Percentiles rank a stretch among this genome's conserved stretches.
These are phyloP conservation scores for Halophytophthora batemanensis DNA, from an alignment of 352 stramenopile genomes.

Conservation along the genomic window DNA sequence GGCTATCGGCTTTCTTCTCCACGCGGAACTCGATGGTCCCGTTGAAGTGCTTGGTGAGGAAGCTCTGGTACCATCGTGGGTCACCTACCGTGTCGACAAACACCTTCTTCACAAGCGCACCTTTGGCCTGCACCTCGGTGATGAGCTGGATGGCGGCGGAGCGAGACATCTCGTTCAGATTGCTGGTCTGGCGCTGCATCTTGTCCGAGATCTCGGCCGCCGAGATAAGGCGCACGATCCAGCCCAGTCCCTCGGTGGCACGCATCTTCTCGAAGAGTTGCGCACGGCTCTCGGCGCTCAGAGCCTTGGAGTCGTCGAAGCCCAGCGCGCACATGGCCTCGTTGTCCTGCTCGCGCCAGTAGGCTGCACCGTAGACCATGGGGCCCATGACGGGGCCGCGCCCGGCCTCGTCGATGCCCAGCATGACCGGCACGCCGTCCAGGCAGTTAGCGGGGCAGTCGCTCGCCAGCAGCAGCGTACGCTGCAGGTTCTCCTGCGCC, in stretches of 20 bases:
- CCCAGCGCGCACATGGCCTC: slow-evolving; percentile 77
- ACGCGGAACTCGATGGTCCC: slow-evolving; percentile 92
- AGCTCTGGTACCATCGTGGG: slow-evolving; percentile 87
- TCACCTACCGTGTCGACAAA: slow-evolving; percentile 96
- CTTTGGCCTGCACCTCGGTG: slow-evolving; percentile 81
- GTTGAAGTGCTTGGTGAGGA: slow-evolving; percentile 89
- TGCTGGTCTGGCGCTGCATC: slow-evolving; percentile 90
- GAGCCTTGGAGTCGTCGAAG: slow-evolving; percentile 95
- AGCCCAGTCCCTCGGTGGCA: slow-evolving; percentile 65
- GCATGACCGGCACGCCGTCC: slow-evolving; percentile 73
- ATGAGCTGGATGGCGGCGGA: slow-evolving; percentile 93
- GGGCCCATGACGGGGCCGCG: slow-evolving; percentile 92
- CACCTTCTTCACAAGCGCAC: slow-evolving; percentile 85
- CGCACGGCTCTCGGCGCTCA: slow-evolving; percentile 85
- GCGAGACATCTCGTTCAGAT: slow-evolving; percentile 94
- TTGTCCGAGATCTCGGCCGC: slow-evolving; percentile 93
- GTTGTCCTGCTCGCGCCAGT: slow-evolving; percentile 80
- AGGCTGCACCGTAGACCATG: slow-evolving; percentile 94
- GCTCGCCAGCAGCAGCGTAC: slow-evolving; percentile 52
- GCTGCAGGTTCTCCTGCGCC: slow-evolving; percentile 41
- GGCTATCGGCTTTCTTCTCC: slow-evolving; percentile 95
- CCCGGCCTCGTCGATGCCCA: slow-evolving; percentile 95
- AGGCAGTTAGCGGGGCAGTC: slow-evolving; percentile 58
- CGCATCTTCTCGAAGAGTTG: slow-evolving; percentile 89
- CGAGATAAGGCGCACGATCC: slow-evolving; percentile 88